Percentiles rank a stretch among this genome's conserved stretches.
These are phyloP conservation scores for Castanopsis chinensis DNA, from an alignment of 306 rosid genomes.

Conservation along the genomic window DNA sequence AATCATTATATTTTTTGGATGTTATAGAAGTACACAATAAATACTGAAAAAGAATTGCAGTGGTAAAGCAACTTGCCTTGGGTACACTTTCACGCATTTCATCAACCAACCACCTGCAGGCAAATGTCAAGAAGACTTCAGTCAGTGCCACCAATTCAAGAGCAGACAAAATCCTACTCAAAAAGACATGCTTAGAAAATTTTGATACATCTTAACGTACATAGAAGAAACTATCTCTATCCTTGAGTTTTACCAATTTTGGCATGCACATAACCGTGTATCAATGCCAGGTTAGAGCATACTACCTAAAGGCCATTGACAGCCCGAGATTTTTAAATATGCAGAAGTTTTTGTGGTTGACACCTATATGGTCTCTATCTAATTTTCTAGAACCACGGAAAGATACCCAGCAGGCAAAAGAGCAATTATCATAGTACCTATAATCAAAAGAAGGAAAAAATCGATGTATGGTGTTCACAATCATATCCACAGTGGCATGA, in stretches of 20 bases:
- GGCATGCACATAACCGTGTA: not conserved
- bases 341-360: not conserved
- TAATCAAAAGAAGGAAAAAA: conserved; percentile 89
- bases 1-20: not conserved
- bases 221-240: conserved; percentile 4
- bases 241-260: conserved; percentile 8
- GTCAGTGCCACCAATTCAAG: conserved; percentile 19
- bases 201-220: not conserved
- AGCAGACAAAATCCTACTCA: conserved; percentile 1
- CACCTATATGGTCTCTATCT: conserved; percentile 3
- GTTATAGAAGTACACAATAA: not conserved
- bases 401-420: conserved; percentile 8
- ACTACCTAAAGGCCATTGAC: not conserved
- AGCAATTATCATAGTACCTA: conserved; percentile 47
- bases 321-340: not conserved
- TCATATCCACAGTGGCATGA: conserved; percentile 76
- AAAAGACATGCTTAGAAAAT: not conserved
- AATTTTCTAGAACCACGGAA: conserved; percentile 13
- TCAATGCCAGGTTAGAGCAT: conserved; percentile 14
- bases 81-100: conserved; percentile 89
- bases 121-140: conserved; percentile 23
- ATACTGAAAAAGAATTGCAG: not conserved
- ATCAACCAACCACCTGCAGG: conserved; percentile 87
- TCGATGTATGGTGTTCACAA: conserved; percentile 73
- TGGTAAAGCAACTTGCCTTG: conserved; percentile 49